Conservation (phyloP, 148 eudicot species). For the Rhododendron henanense region DNA sequence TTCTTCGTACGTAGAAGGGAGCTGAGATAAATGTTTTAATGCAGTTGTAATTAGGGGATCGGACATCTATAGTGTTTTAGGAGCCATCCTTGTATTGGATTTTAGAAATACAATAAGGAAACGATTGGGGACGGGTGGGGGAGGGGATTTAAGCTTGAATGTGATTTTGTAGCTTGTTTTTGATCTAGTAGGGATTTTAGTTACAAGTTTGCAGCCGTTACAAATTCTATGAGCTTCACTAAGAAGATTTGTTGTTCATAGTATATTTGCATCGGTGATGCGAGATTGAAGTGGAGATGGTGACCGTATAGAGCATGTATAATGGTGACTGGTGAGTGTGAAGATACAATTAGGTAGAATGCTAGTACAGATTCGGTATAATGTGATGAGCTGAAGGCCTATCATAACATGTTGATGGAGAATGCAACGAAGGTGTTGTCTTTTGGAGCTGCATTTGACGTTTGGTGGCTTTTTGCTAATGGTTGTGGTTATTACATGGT, state of each 20-base stretch:
- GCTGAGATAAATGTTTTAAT: not conserved
- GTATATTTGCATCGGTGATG: not conserved
- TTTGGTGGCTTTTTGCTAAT: not conserved
- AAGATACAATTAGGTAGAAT: not conserved
- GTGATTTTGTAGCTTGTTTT: not conserved
- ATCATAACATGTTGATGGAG: not conserved
- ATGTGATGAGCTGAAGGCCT: not conserved
- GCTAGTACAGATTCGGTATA: not conserved
- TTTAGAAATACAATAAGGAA: not conserved
- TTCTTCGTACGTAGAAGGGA: not conserved
- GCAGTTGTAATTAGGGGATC: not conserved
- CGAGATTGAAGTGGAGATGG: not conserved
- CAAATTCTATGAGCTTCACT: not conserved
- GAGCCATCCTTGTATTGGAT: not conserved
- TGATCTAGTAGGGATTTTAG: not conserved
- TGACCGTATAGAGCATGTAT: not conserved
- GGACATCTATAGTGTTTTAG: not conserved
- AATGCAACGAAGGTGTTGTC: not conserved
- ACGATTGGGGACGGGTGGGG: not conserved
- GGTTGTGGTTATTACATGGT: not conserved
- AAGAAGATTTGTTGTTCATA: not conserved
- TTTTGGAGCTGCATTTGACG: not conserved
- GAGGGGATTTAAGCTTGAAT: not conserved
- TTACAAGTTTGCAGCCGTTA: not conserved
- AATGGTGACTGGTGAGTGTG: not conserved